Conservation (phyloP, 129 eudicot species). For the Kitagawia praeruptora region DNA sequence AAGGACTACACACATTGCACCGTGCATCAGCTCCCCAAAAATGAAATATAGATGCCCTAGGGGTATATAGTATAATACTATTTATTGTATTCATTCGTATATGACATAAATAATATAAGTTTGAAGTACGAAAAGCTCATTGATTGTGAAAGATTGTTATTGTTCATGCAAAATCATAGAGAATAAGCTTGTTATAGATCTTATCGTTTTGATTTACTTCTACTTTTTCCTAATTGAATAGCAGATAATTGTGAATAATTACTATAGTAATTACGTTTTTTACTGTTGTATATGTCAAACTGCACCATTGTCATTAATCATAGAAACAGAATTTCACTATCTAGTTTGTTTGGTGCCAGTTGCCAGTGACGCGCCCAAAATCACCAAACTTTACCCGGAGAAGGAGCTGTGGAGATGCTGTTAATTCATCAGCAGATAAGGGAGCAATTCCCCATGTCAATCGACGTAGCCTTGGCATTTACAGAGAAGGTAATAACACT, state of each 20-base stretch:
- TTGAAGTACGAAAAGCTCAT: background rate
- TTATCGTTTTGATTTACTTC: background rate
- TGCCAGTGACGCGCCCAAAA: constrained; percentile 80
- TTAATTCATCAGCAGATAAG: constrained; percentile 38
- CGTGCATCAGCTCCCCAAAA: background rate
- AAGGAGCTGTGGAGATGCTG: constrained; percentile 75
- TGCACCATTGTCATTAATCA: background rate
- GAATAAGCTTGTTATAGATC: background rate
- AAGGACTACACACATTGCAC: background rate
- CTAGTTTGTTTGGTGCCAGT: constrained; percentile 30
- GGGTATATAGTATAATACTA: background rate
- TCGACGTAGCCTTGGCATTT: constrained; percentile 67
- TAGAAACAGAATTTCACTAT: background rate
- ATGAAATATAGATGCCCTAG: background rate
- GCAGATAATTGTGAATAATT: constrained; percentile 1
- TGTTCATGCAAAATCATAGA: background rate
- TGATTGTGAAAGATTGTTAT: background rate
- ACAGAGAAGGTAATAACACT: constrained; percentile 24
- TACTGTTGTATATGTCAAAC: background rate
- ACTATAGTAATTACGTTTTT: background rate
- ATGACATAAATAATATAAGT: background rate
- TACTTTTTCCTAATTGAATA: background rate
- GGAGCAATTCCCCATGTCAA: constrained; percentile 28
- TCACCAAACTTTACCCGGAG: constrained; percentile 72
- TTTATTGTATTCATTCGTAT: background rate